A percentile compares a stretch with the other conserved stretches of the same genome.
Evolutionary conservation across 495 filamentous ascomycete species (phyloP).

Genomic region (Baudoinia panamericana): DNA sequence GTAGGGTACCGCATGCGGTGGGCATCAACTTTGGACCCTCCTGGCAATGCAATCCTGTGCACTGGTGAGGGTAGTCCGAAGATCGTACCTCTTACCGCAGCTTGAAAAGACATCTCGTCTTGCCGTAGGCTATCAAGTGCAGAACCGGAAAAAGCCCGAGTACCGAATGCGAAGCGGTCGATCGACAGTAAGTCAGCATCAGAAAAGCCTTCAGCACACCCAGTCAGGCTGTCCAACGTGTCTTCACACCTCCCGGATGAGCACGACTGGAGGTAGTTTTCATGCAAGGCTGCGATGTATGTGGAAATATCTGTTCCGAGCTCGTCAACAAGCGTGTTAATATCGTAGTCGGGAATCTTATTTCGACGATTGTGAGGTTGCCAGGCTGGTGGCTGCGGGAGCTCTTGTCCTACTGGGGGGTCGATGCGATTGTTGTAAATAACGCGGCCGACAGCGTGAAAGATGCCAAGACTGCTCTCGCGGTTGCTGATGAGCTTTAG

Average conservation of each 20-base stretch:
- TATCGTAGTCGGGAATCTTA: conserved; percentile 53
- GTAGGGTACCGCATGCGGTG: conserved; percentile 82
- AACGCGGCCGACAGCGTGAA: conserved; percentile 91
- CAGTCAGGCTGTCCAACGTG: conserved; percentile 52
- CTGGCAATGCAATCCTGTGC: conserved; percentile 40
- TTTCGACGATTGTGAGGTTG: conserved; percentile 47
- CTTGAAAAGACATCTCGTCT: conserved; percentile 84
- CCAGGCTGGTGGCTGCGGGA: conserved; percentile 45
- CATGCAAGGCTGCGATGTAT: conserved; percentile 83
- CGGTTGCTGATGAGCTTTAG: conserved; percentile 66
- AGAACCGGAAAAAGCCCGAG: conserved; percentile 31
- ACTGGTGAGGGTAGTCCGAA: conserved; percentile 78
- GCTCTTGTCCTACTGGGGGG: conserved; percentile 10
- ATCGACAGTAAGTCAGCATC: conserved; percentile 71
- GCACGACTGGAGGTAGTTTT: conserved; percentile 85
- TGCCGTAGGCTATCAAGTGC: conserved; percentile 66
- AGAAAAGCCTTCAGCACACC: conserved; percentile 71
- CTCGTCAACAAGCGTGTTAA: conserved; percentile 70
- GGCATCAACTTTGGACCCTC: conserved; percentile 40
- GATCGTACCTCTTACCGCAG: conserved; percentile 68
- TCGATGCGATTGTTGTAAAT: conserved; percentile 79
- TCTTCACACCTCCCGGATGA: conserved; percentile 34
- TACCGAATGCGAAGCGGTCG: conserved; percentile 32
- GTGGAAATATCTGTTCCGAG: conserved; percentile 80
- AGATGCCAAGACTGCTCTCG: conserved; percentile 77